Evolutionary conservation across 352 stramenopile genomes (phyloP), one percentile per base, ranked within the genome.

Genomic region (Phytophthora kernoviae): DNA sequence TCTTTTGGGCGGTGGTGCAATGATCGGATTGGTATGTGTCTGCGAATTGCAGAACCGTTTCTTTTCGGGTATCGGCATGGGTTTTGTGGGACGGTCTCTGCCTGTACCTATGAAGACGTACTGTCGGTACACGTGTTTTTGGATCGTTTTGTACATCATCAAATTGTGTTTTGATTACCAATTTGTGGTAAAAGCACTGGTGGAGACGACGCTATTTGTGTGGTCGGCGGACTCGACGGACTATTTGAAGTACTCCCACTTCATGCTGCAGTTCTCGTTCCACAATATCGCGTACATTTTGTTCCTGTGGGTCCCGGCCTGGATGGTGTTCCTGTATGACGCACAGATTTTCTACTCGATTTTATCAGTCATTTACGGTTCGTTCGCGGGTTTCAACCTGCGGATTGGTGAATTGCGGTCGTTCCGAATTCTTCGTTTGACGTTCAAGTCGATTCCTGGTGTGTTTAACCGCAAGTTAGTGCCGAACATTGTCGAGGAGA

Each of bases 91-190:
- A 27, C 83, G 85, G 1, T 90, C 81, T 4, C 72, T 94, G 37
- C 82, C 79, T 37, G 85, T 94, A 22, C 83, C 84, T 4, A 85
- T 89, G 67, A 84, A 78, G 18, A 70, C 66, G 5, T 94, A 85
- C 56, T 91, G 80, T 34, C 85, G 85, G 1, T 94, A 94, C 66
- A 69, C 79, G 20, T 94, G 85, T 70, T 94, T 94, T 56, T 94
- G 84, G 85, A 61, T 94, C 12, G 59, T 89, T 9, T 37, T 94
- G 40, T 92, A 90, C n/a, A 8, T 82, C 0, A 66, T 74, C 52
- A 94, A 94, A 58, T 54, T 94, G n/a, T 81, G 63, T n/a, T 92
- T 94, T 49, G 83, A 91, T 41, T 94, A 94, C 68, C 81, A 93
- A 58, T 91, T 91, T 43, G 86, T 94, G 53, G 60, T 94, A 18